phyloP scores from a whole-genome alignment of 257 asterid genomes.

The Anisodus acutangulus region DNA sequence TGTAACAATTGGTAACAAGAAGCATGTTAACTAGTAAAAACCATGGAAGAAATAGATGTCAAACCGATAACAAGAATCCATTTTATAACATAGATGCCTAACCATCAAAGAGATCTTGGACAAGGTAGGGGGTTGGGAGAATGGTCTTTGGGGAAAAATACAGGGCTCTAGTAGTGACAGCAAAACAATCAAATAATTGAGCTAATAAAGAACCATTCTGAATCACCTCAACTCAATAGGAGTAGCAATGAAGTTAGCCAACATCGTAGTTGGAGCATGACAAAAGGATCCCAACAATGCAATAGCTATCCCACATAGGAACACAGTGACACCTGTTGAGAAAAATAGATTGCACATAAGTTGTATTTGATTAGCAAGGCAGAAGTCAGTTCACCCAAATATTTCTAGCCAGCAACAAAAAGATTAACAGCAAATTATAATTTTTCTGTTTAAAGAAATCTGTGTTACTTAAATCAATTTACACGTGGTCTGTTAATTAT shows the following conservation, averaged over 20 bases:
- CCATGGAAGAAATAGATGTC: not conserved
- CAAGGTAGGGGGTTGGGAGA: not conserved
- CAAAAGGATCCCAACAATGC: conserved; percentile 73
- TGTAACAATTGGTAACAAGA: not conserved
- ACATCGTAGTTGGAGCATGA: conserved; percentile 94
- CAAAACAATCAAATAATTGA: not conserved
- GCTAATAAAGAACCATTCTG: not conserved
- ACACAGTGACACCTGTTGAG: conserved; percentile 81
- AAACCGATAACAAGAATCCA: not conserved
- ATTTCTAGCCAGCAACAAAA: not conserved
- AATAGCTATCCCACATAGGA: conserved; percentile 81
- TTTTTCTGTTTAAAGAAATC: not conserved
- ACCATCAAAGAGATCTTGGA: not conserved
- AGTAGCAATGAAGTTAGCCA: conserved; percentile 85
- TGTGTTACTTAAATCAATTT: not conserved
- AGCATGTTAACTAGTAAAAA: not conserved
- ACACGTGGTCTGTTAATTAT: not conserved
- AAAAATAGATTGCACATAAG: not conserved
- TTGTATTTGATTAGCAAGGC: not conserved
- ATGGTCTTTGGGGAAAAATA: not conserved
- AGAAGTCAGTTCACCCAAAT: not conserved
- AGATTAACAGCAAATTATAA: not conserved
- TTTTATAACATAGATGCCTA: not conserved
- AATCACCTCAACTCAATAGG: conserved; percentile 79
- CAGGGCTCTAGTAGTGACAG: not conserved